Base-by-base conservation (phyloP, 345 rosid species). In the Pugionium dolabratum region DNA sequence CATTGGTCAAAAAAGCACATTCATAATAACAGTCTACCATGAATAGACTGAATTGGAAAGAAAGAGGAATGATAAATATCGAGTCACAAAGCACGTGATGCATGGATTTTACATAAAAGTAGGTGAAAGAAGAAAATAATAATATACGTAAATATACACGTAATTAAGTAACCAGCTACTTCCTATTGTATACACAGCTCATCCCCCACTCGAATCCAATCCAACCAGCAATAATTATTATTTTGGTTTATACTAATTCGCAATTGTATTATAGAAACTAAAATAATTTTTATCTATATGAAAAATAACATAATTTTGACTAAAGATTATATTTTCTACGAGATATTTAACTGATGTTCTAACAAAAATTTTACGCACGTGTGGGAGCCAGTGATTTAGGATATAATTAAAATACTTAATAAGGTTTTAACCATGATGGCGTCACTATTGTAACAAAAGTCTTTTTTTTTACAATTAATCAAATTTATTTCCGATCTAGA, bases 61-160 rank as follows among this genome's bases (percentile, higher is more conserved):
- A 51, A 64, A 65, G 58, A 58, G 40, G 55, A 72, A 41, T 18
- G 18, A 18, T 18, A 30, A 43, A 72, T 43, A 59, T 30, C 43
- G 71, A 72, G 56, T 66, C 71, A 65, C 37, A 44, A 46, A 50
- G 41, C 76, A 72, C 76, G 76, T 72, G 71, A 59, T 65, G 67
- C 66, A 72, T 65, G 71, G 41, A 55, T 45, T 31, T 64, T 11
- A 50, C 54, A 63, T 50, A 49, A 64, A 72, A 36, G 59, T 58
- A 56, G 41, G 58, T 40, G 55, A 64, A 71, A 62, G 37, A 44
- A 63, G 7, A 62, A 43, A 41, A 31, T 33, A 18, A 36, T 30
- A 42, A 62, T 18, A 45, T 39, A 46, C 47, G 5, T 55, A 33
- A 9, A 49, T 11, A 72, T 50, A 58, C 61, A 72, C 42, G 66